Evolutionary conservation across 495 filamentous ascomycete species (phyloP), one percentile per base, ranked within the genome.

Genomic region (Geopyxis carbonaria): DNA sequence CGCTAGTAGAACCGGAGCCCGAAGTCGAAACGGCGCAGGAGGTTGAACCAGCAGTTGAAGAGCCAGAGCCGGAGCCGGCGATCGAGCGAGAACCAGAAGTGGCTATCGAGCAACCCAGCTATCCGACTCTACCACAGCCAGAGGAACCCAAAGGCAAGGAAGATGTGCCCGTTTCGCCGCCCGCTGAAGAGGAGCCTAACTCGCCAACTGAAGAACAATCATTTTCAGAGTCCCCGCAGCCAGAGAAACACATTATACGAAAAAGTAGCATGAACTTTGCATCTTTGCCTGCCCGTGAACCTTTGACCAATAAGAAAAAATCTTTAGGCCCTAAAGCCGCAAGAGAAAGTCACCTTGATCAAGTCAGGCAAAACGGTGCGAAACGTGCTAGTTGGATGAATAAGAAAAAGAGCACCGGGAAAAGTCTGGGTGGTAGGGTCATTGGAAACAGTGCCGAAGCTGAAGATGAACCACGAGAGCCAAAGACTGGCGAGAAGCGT

Each of bases 181-280:
- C n/a, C n/a, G n/a, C n/a, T n/a, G n/a, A n/a, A n/a, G n/a, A n/a
- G n/a, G n/a, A n/a, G n/a, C n/a, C n/a, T n/a, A n/a, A n/a, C n/a
- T n/a, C n/a, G n/a, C n/a, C n/a, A 28, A 16, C 5, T 33, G 7
- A 16, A 33, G 7, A 10, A 7, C 6, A 33, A 33, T 33, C 31
- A 7, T 16, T 16, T 6, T 10, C 5, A 15, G 6, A 5, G 18
- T 22, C 33, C 9, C 33, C 48, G 5, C 34, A 44, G 16, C 53
- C 53, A 7, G 73, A 67, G 28, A 61, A 68, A 34, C 68, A 64
- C n/a, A 59, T 69, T 3, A 61, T 91, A 35, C 77, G 87, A 23
- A 93, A 93, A 64, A 93, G 84, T 58, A 94, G 87, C 49, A 66
- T 95, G 35, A 86, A 75, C 35, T 94, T 97, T 59, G 79, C 91